Evolutionary conservation across 768 basidiomycete species (phyloP).

Genomic region (Mycena capillaripes): DNA sequence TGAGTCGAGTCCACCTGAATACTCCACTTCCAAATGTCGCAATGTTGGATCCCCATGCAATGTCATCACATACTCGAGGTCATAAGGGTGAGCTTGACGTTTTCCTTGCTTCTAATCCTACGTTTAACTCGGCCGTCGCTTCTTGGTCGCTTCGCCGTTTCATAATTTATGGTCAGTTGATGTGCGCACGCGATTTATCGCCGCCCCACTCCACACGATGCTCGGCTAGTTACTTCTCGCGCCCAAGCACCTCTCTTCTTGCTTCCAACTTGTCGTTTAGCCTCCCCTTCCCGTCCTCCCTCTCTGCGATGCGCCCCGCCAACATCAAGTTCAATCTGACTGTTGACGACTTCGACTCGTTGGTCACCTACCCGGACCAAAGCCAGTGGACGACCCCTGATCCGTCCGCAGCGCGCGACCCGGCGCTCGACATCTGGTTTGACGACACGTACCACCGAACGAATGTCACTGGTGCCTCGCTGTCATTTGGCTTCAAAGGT

Average conservation of each 20-base stretch:
- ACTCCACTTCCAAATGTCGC: no score
- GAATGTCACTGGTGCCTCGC: slow-evolving; percentile 27
- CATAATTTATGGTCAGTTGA: slow-evolving; percentile 17
- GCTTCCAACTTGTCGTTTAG: not conserved
- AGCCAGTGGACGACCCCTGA: slow-evolving; percentile 37
- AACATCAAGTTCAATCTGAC: slow-evolving; percentile 25
- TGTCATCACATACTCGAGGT: no score
- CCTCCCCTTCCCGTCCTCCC: not conserved
- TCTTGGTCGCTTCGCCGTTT: not conserved
- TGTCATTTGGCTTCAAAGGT: slow-evolving; percentile 34
- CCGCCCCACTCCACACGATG: slow-evolving; percentile 12
- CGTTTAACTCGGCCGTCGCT: no score
- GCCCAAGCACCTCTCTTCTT: not conserved
- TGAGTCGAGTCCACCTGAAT: no score
- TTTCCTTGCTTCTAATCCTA: no score
- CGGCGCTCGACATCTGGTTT: slow-evolving; percentile 29
- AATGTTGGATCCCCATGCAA: no score
- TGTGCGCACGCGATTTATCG: slow-evolving; percentile 14
- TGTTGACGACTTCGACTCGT: slow-evolving; percentile 38
- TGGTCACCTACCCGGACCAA: slow-evolving; percentile 35
- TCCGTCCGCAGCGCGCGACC: slow-evolving; percentile 28
- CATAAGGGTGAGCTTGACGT: no score
- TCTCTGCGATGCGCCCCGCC: not conserved
- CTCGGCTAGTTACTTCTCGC: slow-evolving; percentile 2
- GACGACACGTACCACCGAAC: slow-evolving; percentile 35